Percentiles rank a stretch among this genome's conserved stretches.
Conservation (phyloP, 768 basidiomycete species). For the Mycena polygramma region DNA sequence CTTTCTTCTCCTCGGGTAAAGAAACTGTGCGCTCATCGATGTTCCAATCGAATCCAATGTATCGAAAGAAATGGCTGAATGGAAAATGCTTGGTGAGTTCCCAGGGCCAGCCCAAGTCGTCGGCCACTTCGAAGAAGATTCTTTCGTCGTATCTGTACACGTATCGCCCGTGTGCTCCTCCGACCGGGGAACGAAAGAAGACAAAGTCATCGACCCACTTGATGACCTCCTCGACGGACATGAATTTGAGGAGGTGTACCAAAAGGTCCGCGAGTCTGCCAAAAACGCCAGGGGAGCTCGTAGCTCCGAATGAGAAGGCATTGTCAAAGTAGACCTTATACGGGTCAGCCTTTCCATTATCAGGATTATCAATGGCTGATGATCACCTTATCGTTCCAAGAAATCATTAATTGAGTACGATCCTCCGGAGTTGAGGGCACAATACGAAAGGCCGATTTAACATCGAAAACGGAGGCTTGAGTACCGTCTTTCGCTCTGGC, state of each 20-base stretch:
- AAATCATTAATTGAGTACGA: conserved; percentile 6
- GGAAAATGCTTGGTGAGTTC: conserved; percentile 19
- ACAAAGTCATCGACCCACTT: conserved; percentile 44
- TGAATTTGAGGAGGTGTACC: conserved; percentile 16
- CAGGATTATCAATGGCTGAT: too few relatives aligned
- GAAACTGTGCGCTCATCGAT: neutral
- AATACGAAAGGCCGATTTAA: conserved; percentile 23
- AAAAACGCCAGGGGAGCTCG: conserved; percentile 34
- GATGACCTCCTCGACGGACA: conserved; percentile 18
- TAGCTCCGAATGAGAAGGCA: conserved; percentile 31
- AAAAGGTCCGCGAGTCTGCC: conserved; percentile 37
- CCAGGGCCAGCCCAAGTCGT: conserved; percentile 41
- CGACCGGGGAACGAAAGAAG: conserved; percentile 34
- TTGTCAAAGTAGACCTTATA: conserved; percentile 38
- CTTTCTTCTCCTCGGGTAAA: neutral
- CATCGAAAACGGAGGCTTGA: conserved; percentile 33
- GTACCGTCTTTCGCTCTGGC: conserved; percentile 15
- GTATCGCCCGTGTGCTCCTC: neutral
- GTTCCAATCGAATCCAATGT: conserved; percentile 17
- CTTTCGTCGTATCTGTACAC: conserved; percentile 26
- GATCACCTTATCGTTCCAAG: neutral
- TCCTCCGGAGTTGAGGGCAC: conserved; percentile 21
- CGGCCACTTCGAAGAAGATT: conserved; percentile 31
- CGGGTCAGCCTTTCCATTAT: too few relatives aligned
- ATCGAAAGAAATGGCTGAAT: conserved; percentile 31